Conservation (phyloP, 208 protist species). For the Wallacemonas sp. region DNA sequence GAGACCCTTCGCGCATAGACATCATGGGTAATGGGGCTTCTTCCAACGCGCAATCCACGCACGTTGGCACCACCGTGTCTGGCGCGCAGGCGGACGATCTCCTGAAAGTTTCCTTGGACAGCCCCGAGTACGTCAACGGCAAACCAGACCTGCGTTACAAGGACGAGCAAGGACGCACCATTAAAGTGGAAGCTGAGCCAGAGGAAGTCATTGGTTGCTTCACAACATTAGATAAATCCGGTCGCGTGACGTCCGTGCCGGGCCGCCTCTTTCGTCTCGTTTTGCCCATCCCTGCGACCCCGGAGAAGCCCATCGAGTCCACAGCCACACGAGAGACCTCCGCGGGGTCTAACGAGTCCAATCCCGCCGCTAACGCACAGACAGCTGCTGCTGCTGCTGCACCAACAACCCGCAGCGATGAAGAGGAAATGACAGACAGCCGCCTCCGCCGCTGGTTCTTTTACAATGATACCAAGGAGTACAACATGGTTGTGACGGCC, state of each 20-base stretch:
- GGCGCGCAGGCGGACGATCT: neutral
- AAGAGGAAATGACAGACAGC: neutral
- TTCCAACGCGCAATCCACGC: neutral
- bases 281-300: neutral
- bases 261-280: constrained; percentile 38
- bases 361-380: neutral
- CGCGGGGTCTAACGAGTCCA: neutral
- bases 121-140: constrained; percentile 26
- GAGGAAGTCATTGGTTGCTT: constrained; percentile 39
- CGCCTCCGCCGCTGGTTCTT: constrained; percentile 35
- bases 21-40: constrained; percentile 25
- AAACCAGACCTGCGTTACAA: constrained; percentile 17
- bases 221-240: constrained; percentile 21
- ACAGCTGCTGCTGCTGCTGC: neutral
- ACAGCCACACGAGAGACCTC: neutral
- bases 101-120: constrained; percentile 1
- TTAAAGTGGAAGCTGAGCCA: neutral
- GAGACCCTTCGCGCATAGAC: no score
- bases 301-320: neutral
- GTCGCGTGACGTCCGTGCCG: constrained; percentile 19
- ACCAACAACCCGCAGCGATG: neutral
- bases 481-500: constrained; percentile 43
- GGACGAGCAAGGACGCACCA: constrained; percentile 14
- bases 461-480: constrained; percentile 52
- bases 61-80: neutral